Percentiles rank a stretch among this genome's conserved stretches.
These are phyloP conservation scores for Eimeria necatrix DNA, from an alignment of 169 alveolate genomes.

Conservation along the genomic window DNA sequence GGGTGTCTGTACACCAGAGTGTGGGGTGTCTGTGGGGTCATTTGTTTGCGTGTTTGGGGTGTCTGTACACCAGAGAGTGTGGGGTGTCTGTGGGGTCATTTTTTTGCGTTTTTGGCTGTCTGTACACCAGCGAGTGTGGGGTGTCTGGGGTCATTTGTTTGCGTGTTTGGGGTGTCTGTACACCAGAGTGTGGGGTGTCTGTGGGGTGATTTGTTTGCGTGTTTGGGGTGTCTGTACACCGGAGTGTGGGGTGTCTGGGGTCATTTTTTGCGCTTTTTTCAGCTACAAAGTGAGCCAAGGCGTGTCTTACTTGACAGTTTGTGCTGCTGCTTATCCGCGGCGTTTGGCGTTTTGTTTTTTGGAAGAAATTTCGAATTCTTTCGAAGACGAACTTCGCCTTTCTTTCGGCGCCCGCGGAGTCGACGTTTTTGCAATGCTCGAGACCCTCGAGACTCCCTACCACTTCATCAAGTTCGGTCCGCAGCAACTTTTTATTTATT, in stretches of 20 bases:
- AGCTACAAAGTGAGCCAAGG: constrained; percentile 87
- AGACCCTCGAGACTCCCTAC: constrained; percentile 91
- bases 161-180: no score
- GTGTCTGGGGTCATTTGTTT: no score
- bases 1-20: no score
- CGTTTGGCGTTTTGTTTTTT: constrained; percentile 90
- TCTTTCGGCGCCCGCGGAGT: constrained; percentile 88
- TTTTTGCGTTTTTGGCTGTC: no score
- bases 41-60: no score
- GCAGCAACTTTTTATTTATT: constrained; percentile 42
- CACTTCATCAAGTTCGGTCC: constrained; percentile 90
- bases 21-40: no score
- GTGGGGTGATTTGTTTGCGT: no score
- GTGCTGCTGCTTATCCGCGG: constrained; percentile 90
- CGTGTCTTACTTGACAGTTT: constrained; percentile 86
- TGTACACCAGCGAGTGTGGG: not conserved
- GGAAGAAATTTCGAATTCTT: constrained; percentile 86
- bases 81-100: not conserved
- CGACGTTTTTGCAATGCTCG: constrained; percentile 87
- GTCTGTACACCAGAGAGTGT: no score
- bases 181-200: no score
- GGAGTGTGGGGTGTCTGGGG: no score
- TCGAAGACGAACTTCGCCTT: constrained; percentile 88
- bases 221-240: no score
- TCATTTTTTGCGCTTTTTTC: constrained; percentile 59